Base-by-base conservation (phyloP, 805 yeast species). In the Saccharomycopsis lassenensis region DNA sequence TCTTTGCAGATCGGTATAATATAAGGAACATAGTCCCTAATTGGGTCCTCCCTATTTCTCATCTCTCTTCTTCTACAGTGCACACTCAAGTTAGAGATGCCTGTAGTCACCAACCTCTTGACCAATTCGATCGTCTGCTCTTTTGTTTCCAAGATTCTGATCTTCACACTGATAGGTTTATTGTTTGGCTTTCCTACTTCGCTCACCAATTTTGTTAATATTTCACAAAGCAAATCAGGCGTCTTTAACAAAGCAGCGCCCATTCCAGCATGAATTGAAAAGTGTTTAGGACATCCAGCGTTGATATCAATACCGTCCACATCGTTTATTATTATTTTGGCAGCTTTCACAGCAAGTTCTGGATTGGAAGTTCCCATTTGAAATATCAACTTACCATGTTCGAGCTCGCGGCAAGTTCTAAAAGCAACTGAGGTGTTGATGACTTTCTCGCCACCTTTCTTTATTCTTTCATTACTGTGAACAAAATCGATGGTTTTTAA, bases 241-340 rank as follows among this genome's bases (percentile, higher is more conserved):
- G 87, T 83, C 22, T 67, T 62, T 37, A 91, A 62, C 31, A 91
- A 62, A 1, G 95, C 96, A 2, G 97, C 95, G 4, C 98, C 98
- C 97, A 91, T 91, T 1, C 98, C 98, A 0, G 93, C 67, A 56
- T 91, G 98, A 2, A 86, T 68, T 1, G 94, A 81, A 51, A 91
- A 91, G 47, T 86, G 96, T 54, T 89, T 91, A 3, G 98, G 98
- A 58, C 98, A 91, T 4, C 98, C 98, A 20, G 95, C 85, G 55
- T 91, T 91, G 40, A 91, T 67, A 54, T 91, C 98, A 4, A 91
- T 80, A 6, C 94, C 97, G 45, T 74, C 86, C 2, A 91, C 97
- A 55, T 91, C 97, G 1, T 64, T 52, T 6, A 87, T 84, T 3
- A 91, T 82, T 29, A 77, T 65, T 36, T 69, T 59, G 0, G 94